Evolutionary conservation across 441 rosid species (phyloP), one percentile per base, ranked within the genome.

Genomic region (Lepidium campestre): DNA sequence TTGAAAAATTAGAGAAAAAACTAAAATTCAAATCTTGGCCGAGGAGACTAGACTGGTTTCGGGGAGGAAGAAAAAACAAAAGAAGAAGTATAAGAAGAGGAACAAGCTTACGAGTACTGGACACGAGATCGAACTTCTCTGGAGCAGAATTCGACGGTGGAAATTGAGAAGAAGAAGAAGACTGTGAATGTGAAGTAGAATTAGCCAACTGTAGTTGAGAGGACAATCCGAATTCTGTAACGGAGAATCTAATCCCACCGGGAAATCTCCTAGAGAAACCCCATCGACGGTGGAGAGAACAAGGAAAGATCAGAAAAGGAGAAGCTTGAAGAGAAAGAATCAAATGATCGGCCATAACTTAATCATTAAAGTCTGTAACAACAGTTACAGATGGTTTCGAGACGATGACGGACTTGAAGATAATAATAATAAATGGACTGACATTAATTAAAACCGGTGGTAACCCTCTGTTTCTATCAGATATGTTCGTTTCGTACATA

Each of bases 111-210:
- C 83, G 77, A 36, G 75, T 80, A 56, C 2, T 36, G 4, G 68
- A 80, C 23, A 77, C 31, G 47, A 85, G 73, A 54, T 64, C 64
- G 29, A 74, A 35, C 47, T 80, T 75, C 15, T 46, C 67, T 8
- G 78, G 44, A 79, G 31, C 37, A 44, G 75, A 34, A 23, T 23
- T 40, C 31, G 58, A n/a, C 12, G 44, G 40, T 11, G 64, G 45
- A 42, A 4, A 20, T 1, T 19, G 7, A 56, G 45, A 4, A 9
- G 69, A 41, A 42, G 71, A 42, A 11, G 62, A 50, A 66, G 72
- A 72, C 56, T 58, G 49, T 18, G 62, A 50, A 19, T 44, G 50
- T 52, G 72, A 73, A 67, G 35, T 55, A 6, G 72, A 73, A 54
- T 67, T 60, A 39, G 29, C 40, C 19, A 67, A 39, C 0, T 61